Base-by-base conservation (phyloP, 352 stramenopile genomes). In the Pythium plurisporium region DNA sequence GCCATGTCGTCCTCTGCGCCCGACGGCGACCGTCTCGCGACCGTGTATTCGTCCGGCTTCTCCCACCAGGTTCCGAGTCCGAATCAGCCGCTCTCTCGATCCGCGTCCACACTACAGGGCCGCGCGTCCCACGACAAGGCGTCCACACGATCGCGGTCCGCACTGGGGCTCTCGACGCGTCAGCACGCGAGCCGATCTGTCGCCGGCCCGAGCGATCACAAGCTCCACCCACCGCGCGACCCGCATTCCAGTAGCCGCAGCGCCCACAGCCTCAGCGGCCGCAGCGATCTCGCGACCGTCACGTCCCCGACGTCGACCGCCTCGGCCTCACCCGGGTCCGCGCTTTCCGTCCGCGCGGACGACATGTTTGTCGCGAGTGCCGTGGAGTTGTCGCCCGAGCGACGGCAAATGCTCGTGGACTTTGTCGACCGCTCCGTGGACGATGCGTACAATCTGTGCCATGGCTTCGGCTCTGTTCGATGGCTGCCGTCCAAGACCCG, bases 351-450 rank as follows among this genome's bases (percentile, higher is more conserved):
- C 23, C 34, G 17, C 34, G 41, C 26, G 14, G 27, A 58, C 49
- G 29, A 55, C 31, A 10, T 43, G 5, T 17, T 48, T 20, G 17
- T 48, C 25, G 23, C 26, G 19, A 27, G 22, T 26, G 15, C 9
- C 7, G 43, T 56, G 0, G 69, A 78, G 37, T 65, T 86, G 30
- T 70, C 71, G 14, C n/a, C 56, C 25, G 74, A 82, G 12, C 59
- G 63, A 12, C 25, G 64, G 7, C 55, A 77, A 26, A 73, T 72
- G 43, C 74, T 89, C 30, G 76, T 87, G 11, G 73, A 89, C 49
- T 87, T 90, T 65, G 81, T 89, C 36, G 83, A 93, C 69, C 70
- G 63, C 29, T 83, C 80, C 5, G 79, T 93, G 25, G 81, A 90
- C 61, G 79, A 90, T 62, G 83, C 83, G 22, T 88, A 91, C 65